phyloP scores from a whole-genome alignment of 2,329 filamentous ascomycete species.

The Fusarium luffae region DNA sequence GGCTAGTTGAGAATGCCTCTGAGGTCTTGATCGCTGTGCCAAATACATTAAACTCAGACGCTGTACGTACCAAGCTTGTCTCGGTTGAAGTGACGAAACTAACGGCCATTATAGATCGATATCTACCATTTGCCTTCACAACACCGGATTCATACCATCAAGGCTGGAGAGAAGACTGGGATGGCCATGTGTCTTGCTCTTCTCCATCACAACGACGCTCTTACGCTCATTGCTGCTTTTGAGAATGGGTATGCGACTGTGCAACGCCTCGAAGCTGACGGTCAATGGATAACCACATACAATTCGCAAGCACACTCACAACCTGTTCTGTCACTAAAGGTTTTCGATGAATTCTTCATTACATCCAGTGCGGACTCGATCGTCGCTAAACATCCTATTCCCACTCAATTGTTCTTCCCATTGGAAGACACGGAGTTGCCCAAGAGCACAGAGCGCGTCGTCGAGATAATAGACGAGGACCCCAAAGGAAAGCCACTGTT shows the following conservation, averaged over 20 bases:
- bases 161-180: conserved; percentile 65
- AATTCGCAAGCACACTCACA: conserved; percentile 76
- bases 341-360: conserved; percentile 70
- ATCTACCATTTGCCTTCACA: conserved; percentile 85
- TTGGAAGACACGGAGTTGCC: conserved; percentile 2
- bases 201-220: conserved; percentile 59
- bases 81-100: not conserved
- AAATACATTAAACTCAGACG: conserved; percentile 78
- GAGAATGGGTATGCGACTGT: conserved; percentile 84
- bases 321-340: conserved; percentile 80
- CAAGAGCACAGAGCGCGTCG: conserved; percentile 35
- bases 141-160: conserved; percentile 70
- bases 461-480: conserved; percentile 42
- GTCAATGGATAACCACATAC: conserved; percentile 67
- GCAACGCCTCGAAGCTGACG: conserved; percentile 60
- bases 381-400: conserved; percentile 79
- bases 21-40: conserved; percentile 81
- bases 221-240: conserved; percentile 80
- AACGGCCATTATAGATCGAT: conserved; percentile 68
- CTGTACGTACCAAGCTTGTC: conserved; percentile 54
- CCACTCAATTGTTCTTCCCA: conserved; percentile 44
- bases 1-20: conserved; percentile 40
- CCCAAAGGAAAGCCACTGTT: conserved; percentile 37
- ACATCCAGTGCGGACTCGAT: conserved; percentile 86
- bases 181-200: conserved; percentile 90